phyloP scores from a whole-genome alignment of 805 yeast species.

The Ogataea methanolica region DNA sequence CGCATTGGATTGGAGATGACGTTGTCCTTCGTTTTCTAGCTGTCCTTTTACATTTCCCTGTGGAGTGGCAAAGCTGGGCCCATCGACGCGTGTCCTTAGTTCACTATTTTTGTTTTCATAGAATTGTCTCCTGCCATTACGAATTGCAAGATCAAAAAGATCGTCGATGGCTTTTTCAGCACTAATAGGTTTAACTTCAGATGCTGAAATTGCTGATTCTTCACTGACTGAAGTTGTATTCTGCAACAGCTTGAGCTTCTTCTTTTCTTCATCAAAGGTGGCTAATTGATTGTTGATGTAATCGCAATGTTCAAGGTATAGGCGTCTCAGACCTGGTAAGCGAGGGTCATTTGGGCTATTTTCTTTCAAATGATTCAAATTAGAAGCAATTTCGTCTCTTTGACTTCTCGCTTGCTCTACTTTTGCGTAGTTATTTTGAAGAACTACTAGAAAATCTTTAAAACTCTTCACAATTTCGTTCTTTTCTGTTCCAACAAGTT shows the following conservation, averaged over 20 bases:
- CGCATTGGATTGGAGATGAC: not conserved
- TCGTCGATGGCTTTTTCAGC: too few species aligned
- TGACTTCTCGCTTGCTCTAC: not conserved
- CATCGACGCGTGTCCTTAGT: too few species aligned
- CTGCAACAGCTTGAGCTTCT: too few species aligned
- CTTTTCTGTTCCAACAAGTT: not conserved
- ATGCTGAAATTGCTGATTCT: too few species aligned
- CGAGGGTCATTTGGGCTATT: not conserved
- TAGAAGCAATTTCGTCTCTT: not conserved
- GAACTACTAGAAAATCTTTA: not conserved
- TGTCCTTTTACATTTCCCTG: not conserved
- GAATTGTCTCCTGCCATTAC: too few species aligned
- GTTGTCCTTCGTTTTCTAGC: not conserved
- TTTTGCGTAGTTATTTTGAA: not conserved
- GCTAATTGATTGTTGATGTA: not conserved
- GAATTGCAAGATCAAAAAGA: too few species aligned
- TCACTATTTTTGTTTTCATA: too few species aligned
- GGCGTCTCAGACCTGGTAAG: not conserved
- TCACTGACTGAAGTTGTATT: too few species aligned
- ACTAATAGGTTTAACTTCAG: too few species aligned
- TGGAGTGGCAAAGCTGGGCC: too few species aligned
- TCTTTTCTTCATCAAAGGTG: not conserved
- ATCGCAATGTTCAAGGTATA: not conserved
- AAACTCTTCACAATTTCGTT: not conserved
- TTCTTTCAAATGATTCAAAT: not conserved